A percentile compares a stretch with the other conserved stretches of the same genome.
phyloP scores from a whole-genome alignment of 2,329 filamentous ascomycete genomes.

The Phyllosticta capitalensis region DNA sequence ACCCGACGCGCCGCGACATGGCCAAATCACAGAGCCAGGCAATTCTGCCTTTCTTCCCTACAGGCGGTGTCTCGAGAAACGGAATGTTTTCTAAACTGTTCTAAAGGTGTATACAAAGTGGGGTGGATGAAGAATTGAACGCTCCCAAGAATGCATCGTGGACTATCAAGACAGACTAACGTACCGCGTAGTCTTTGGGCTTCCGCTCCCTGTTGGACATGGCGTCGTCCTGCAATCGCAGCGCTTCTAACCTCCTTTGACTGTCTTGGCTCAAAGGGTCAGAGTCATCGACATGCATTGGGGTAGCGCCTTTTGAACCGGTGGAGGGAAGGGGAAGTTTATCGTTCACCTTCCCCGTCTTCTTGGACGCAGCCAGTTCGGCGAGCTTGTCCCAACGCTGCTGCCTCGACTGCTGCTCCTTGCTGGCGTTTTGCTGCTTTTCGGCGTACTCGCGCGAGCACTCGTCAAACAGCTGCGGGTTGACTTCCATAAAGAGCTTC shows the following conservation, averaged over 20 bases:
- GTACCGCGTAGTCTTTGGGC: slow-evolving; percentile 34
- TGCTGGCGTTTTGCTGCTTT: slow-evolving; percentile 83
- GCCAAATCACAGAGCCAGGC: slow-evolving; percentile 5
- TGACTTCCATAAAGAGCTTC: slow-evolving; percentile 99
- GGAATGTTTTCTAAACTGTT: slow-evolving; percentile 11
- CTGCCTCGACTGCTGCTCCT: slow-evolving; percentile 70
- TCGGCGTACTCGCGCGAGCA: slow-evolving; percentile 98
- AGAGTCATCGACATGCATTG: slow-evolving; percentile 58
- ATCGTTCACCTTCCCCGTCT: slow-evolving; percentile 33
- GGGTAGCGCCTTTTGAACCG: slow-evolving; percentile 28
- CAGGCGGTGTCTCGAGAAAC: slow-evolving; percentile 12
- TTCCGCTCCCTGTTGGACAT: slow-evolving; percentile 26
- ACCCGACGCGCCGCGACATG: not conserved
- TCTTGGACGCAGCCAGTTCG: slow-evolving; percentile 66
- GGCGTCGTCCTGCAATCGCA: slow-evolving; percentile 75
- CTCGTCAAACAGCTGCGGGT: slow-evolving; percentile 95
- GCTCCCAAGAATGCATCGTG: slow-evolving; percentile 25
- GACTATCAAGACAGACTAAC: slow-evolving; percentile 28
- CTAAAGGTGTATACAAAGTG: slow-evolving; percentile 11
- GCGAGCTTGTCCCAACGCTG: slow-evolving; percentile 82
- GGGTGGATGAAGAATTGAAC: slow-evolving; percentile 8
- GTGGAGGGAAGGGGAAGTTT: slow-evolving; percentile 15
- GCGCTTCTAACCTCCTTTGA: slow-evolving; percentile 76
- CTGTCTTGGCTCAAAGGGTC: slow-evolving; percentile 75
- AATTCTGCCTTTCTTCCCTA: slow-evolving; percentile 4